Percentiles rank a stretch among this genome's conserved stretches.
These are phyloP conservation scores for Leavenworthia alabamica DNA, from an alignment of 345 rosid species.

Conservation along the genomic window DNA sequence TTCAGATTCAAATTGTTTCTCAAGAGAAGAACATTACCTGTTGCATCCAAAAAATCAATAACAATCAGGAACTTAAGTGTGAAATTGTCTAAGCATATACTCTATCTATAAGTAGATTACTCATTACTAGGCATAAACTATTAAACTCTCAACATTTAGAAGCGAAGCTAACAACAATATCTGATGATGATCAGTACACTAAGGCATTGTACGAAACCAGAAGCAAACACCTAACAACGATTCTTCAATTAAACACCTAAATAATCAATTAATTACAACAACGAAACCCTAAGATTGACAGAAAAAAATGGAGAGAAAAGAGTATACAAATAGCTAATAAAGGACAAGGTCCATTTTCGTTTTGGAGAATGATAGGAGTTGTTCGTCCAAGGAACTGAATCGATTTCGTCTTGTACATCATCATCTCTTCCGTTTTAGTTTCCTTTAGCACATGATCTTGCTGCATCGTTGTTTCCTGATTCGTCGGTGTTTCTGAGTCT, in stretches of 20 bases:
- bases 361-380: constrained; percentile 87
- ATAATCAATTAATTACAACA: neutral
- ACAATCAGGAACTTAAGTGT: neutral
- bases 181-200: constrained; percentile 11
- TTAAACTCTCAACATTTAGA: neutral
- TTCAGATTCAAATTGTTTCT: constrained; percentile 81
- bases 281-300: constrained; percentile 18
- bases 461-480: constrained; percentile 16
- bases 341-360: constrained; percentile 99
- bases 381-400: constrained; percentile 78
- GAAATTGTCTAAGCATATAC: neutral
- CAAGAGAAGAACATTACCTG: constrained; percentile 85
- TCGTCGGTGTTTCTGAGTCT: constrained; percentile 32
- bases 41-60: constrained; percentile 20
- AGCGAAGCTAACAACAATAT: constrained; percentile 1
- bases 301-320: constrained; percentile 8
- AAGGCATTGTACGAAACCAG: neutral
- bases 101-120: neutral
- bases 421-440: constrained; percentile 39
- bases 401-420: constrained; percentile 64
- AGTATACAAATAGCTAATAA: constrained; percentile 84
- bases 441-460: constrained; percentile 27
- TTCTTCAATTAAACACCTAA: constrained; percentile 10
- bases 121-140: neutral
- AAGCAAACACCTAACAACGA: constrained; percentile 13